phyloP scores from a whole-genome alignment of 1,139 yeast species.

The Debaryomyces nepalensis region DNA sequence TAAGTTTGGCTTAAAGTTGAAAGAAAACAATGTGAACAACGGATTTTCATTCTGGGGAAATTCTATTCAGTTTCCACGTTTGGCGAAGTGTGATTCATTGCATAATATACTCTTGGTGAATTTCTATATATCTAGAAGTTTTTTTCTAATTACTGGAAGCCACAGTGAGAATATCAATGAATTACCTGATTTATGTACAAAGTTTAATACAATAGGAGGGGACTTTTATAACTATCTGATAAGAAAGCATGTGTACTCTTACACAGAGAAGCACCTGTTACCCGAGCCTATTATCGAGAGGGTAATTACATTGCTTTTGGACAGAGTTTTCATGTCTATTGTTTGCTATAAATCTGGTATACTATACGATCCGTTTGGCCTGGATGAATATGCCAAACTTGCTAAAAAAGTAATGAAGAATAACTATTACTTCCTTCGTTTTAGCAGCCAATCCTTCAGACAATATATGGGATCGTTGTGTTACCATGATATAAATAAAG shows the following conservation, averaged over 20 bases:
- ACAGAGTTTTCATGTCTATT: conserved; percentile 24
- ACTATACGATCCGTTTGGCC: conserved; percentile 18
- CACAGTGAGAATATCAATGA: conserved; percentile 11
- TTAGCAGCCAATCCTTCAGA: conserved; percentile 24
- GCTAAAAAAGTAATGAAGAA: conserved; percentile 18
- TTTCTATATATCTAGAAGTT: conserved; percentile 22
- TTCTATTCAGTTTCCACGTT: conserved; percentile 8
- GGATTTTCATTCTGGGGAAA: conserved; percentile 11
- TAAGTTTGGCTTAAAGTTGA: neutral
- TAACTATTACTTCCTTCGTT: conserved; percentile 21
- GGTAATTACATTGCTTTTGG: conserved; percentile 17
- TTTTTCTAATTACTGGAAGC: conserved; percentile 12
- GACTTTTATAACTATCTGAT: conserved; percentile 22
- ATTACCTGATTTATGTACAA: conserved; percentile 19
- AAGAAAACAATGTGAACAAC: neutral
- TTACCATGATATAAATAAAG: conserved; percentile 14
- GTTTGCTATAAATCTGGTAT: conserved; percentile 17
- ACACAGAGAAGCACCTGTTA: neutral
- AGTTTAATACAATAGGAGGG: conserved; percentile 24
- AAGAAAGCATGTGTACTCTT: conserved; percentile 12
- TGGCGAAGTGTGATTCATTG: conserved; percentile 10
- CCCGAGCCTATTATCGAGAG: neutral
- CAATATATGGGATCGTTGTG: conserved; percentile 29
- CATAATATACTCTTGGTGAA: conserved; percentile 21
- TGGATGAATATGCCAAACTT: conserved; percentile 15